Conservation (phyloP, 208 protist genomes). For the Trypanosoma avium region DNA sequence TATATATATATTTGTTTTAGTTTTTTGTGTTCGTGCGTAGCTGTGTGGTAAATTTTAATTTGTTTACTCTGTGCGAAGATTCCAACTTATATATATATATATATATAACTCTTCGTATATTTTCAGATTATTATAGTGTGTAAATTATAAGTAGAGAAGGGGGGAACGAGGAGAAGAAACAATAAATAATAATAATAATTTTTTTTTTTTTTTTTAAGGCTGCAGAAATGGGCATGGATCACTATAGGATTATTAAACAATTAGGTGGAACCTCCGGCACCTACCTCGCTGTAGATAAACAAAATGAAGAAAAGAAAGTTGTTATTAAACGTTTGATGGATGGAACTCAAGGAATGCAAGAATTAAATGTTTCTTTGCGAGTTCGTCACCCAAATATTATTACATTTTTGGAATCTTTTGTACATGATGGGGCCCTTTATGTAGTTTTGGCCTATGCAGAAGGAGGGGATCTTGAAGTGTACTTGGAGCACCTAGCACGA, state of each 20-base stretch:
- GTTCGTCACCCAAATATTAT: constrained; percentile 83
- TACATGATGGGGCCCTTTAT: constrained; percentile 69
- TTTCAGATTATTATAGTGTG: too few species aligned
- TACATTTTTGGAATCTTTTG: constrained; percentile 71
- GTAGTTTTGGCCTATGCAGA: constrained; percentile 80
- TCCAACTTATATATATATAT: too few species aligned
- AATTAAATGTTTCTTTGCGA: constrained; percentile 72
- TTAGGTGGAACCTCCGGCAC: constrained; percentile 81
- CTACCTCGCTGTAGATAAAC: constrained; percentile 64
- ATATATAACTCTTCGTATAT: too few species aligned
- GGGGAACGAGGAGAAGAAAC: constrained; percentile 1
- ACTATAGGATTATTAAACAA: constrained; percentile 73
- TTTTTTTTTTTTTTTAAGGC: background rate
- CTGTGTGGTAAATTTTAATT: background rate
- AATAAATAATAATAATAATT: constrained; percentile 10
- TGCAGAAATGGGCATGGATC: constrained; percentile 76
- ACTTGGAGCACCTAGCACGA: constrained; percentile 43
- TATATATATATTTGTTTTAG: constrained; percentile 2
- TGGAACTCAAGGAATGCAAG: constrained; percentile 67
- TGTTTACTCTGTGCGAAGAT: too few species aligned
- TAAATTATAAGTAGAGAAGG: constrained; percentile 7
- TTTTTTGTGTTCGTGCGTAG: background rate
- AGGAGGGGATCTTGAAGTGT: constrained; percentile 79
- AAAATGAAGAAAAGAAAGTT: constrained; percentile 48
- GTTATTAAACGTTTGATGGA: constrained; percentile 82